Base-by-base conservation (phyloP, 2,329 filamentous ascomycete genomes). In the Myriosclerotinia scirpicola region DNA sequence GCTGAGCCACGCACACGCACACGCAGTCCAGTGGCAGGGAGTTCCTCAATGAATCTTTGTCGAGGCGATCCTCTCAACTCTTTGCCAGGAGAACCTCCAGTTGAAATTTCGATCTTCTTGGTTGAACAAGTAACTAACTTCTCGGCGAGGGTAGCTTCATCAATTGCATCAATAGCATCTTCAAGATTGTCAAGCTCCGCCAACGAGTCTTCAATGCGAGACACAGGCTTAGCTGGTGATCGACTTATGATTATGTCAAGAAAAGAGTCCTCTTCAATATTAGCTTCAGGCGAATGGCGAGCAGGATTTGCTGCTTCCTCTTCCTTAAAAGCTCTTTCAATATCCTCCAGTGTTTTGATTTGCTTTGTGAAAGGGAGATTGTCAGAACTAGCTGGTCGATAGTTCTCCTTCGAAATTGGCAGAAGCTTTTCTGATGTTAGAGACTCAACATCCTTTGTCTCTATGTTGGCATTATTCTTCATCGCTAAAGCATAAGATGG, bases 181-280 rank as follows among this genome's bases (percentile, higher is more conserved):
- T 89, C 85, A 20, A 89, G 79, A 68, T 80, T 79, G 72, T 89
- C 87, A 26, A 89, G 78, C 69, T 85, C 85, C 73, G 87, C 86
- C 11, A 89, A 78, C 1, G 86, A 88, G 73, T 88, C 86, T 73
- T 89, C 87, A 60, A 89, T 88, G 22, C 85, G 82, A 36, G 76
- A 75, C 44, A 78, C 70, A 38, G 74, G 72, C 59, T 78, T 77
- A 53, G 70, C 81, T 75, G 76, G 76, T 9, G 76, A 76, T 66
- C 76, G 73, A 55, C 76, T 71, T 50, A 69, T 78, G 15, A 79
- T 77, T 71, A 79, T 68, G 72, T 77, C 75, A 12, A 77, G 73
- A 69, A 79, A 78, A 58, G 75, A 77, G 63, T 77, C 75, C 20
- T 76, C 73, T 40, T 70, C 69, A 61, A 59, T 54, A 52, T 69